These are phyloP conservation scores for Dothidotthia symphoricarpi DNA, from an alignment of 2,329 filamentous ascomycete genomes.

Conservation along the genomic window DNA sequence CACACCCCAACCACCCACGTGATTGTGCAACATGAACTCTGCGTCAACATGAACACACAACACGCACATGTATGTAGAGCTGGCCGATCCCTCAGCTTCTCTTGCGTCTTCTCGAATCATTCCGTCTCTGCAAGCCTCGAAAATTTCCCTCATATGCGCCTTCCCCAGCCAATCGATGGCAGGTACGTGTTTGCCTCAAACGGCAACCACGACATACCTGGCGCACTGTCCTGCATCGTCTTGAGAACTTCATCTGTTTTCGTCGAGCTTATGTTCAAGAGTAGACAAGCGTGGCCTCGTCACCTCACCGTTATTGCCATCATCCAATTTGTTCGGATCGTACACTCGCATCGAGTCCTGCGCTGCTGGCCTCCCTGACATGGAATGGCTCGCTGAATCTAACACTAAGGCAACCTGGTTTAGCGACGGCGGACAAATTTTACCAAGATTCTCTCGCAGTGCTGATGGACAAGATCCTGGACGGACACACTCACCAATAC, in stretches of 20 bases:
- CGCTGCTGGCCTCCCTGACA: neutral
- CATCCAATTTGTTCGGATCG: no score
- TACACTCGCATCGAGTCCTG: no score
- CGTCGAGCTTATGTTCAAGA: constrained; percentile 1
- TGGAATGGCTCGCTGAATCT: neutral
- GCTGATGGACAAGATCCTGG: constrained; percentile 5
- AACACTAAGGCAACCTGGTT: neutral
- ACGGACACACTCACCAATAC: constrained; percentile 15
- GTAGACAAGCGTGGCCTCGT: neutral
- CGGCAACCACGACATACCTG: constrained; percentile 20
- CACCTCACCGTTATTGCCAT: no score
- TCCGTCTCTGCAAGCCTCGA: neutral
- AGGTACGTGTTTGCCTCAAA: constrained; percentile 29
- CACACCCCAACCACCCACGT: no score
- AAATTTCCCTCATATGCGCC: constrained; percentile 14
- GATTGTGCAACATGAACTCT: no score
- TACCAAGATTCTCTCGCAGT: constrained; percentile 3
- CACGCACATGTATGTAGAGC: no score
- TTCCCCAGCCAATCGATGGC: constrained; percentile 26
- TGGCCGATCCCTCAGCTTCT: no score
- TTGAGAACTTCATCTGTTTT: neutral
- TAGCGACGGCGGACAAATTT: no score
- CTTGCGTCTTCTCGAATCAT: no score
- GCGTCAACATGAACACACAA: no score
- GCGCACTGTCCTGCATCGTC: neutral